Evolutionary conservation across 2,329 filamentous ascomycete species (phyloP), one percentile per base, ranked within the genome.

Genomic region (Zymoseptoria passerinii): DNA sequence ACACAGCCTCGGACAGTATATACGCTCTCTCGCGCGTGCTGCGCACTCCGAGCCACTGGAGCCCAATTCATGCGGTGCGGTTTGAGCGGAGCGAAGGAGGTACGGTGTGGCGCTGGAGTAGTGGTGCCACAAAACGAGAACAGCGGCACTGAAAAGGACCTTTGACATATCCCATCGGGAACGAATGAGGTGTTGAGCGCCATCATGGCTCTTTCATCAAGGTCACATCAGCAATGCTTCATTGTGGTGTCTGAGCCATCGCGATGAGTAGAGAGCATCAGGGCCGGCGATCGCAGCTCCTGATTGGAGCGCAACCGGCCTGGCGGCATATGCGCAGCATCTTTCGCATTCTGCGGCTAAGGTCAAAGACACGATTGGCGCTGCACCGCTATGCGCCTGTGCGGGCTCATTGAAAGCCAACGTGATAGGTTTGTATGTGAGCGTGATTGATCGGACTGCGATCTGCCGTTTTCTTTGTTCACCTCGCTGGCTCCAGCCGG

Each of bases 301-400:
- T 61, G 40, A 61, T 61, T 61, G 58, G 58, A 58, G 58, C 58
- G 58, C 58, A 55, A 10, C 27, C 28, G n/a, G 35, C 52, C 19
- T 23, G 28, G 28, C 50, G 50, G 23, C 23, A 18, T n/a, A 19
- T 44, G 50, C 28, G 50, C 28, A 28, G 50, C 50, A 52, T n/a
- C 50, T 52, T 23, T 28, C 23, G 50, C 50, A 52, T 28, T 59
- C 55, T 61, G 60, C 60, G 59, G 60, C 60, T 61, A 61, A 59
- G 56, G 40, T 23, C 52, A 29, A 58, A 54, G 44, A 48, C 52
- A 54, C 55, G 57, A 49, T 59, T 56, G 61, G 58, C 58, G 60
- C 58, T 59, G 54, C 53, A 56, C 52, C 52, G 54, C 55, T 53
- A 57, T 61, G 61, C 60, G 55, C 61, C 60, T 57, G 53, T 58